A percentile compares a stretch with the other conserved stretches of the same genome.
These are phyloP conservation scores for Fraxinus paxiana DNA, from an alignment of 305 asterid genomes.

Conservation along the genomic window DNA sequence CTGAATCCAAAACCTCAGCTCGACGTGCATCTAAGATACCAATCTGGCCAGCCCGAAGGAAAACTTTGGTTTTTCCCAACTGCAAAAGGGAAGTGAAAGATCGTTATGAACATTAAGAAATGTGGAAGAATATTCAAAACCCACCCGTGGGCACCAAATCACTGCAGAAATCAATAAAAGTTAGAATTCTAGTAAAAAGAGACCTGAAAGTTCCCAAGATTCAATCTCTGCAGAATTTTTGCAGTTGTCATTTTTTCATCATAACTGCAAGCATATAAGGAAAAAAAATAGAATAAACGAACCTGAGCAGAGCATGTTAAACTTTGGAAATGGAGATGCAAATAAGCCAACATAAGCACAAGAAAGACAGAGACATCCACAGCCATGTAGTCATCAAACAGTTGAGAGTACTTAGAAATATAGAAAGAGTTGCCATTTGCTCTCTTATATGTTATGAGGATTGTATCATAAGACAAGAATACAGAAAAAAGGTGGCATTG, in stretches of 20 bases:
- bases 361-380: constrained; percentile 8
- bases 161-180: constrained; percentile 7
- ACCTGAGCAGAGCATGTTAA: constrained; percentile 21
- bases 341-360: constrained; percentile 19
- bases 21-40: constrained; percentile 82
- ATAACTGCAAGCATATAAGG: constrained; percentile 50
- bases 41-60: constrained; percentile 97
- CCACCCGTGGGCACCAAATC: neutral
- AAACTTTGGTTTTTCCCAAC: constrained; percentile 92
- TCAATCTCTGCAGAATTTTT: constrained; percentile 75
- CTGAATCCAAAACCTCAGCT: constrained; percentile 80
- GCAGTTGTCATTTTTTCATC: constrained; percentile 82
- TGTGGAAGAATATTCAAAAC: constrained; percentile 18
- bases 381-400: neutral
- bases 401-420: neutral
- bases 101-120: constrained; percentile 15
- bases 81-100: constrained; percentile 30
- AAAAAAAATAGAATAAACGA: constrained; percentile 1
- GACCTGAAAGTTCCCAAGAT: constrained; percentile 92
- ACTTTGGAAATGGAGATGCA: constrained; percentile 18
- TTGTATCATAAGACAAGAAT: neutral
- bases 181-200: constrained; percentile 26
- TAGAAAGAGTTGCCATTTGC: neutral
- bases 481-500: neutral
- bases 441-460: neutral